Percentiles rank a stretch among this genome's conserved stretches.
Evolutionary conservation across 768 basidiomycete genomes (phyloP).

Genomic region (Mycena floridula): DNA sequence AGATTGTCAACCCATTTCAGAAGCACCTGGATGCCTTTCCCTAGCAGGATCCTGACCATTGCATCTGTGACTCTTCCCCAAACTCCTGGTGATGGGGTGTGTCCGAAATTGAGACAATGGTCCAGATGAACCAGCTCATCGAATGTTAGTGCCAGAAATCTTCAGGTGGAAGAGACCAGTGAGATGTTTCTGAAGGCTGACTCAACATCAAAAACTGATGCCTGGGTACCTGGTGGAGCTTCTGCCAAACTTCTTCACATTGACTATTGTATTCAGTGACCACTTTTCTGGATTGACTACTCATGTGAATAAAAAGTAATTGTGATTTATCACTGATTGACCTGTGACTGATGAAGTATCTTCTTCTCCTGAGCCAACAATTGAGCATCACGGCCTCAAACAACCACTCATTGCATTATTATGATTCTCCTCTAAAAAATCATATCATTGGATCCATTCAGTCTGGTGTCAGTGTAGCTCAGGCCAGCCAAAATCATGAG

Average conservation of each 20-base stretch:
- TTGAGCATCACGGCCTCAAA: too few relatives aligned
- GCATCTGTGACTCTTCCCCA: constrained; percentile 26
- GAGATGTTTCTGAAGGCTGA: constrained; percentile 28
- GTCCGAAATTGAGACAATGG: constrained; percentile 22
- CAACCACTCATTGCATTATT: too few relatives aligned
- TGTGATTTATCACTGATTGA: too few relatives aligned
- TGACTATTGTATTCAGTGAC: constrained; percentile 22
- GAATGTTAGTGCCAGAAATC: constrained; percentile 16
- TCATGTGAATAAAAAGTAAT: too few relatives aligned
- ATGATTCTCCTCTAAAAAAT: too few relatives aligned
- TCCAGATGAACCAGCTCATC: constrained; percentile 20
- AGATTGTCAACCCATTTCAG: constrained; percentile 25
- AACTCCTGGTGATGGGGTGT: constrained; percentile 20
- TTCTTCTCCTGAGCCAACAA: too few relatives aligned
- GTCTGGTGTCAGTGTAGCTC: too few relatives aligned
- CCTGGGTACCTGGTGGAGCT: constrained; percentile 26
- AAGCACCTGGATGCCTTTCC: constrained; percentile 8
- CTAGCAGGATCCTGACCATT: constrained; percentile 17
- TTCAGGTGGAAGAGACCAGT: constrained; percentile 19
- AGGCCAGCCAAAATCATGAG: too few relatives aligned
- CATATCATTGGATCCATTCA: too few relatives aligned
- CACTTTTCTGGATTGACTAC: constrained; percentile 6
- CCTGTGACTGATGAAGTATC: too few relatives aligned
- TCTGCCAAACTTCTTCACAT: constrained; percentile 19
- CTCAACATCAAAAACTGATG: constrained; percentile 30